phyloP scores from a whole-genome alignment of 371 early-diverging fungal species.

The Circinella umbellata region DNA sequence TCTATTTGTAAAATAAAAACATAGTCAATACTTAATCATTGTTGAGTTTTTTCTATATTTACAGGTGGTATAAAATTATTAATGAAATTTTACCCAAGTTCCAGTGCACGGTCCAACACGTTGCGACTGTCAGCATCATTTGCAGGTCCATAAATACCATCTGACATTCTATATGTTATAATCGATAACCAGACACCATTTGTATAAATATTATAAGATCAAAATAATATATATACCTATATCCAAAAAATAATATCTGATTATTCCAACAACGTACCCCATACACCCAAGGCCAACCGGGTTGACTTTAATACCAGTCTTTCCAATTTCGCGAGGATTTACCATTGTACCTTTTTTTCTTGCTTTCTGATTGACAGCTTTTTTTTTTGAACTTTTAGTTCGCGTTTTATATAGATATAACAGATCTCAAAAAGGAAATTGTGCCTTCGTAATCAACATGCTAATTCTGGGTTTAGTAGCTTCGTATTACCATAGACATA shows the following conservation, averaged over 20 bases:
- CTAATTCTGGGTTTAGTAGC: no score
- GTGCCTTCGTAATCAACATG: no score
- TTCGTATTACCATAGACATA: no score
- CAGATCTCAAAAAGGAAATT: no score
- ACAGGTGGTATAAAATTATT: no score
- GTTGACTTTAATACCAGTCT: background rate
- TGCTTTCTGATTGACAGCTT: no score
- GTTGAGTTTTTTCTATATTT: no score
- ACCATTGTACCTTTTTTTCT: background rate
- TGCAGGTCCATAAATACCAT: background rate
- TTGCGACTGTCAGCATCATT: background rate
- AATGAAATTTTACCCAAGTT: background rate
- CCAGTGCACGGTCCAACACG: background rate
- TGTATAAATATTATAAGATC: background rate
- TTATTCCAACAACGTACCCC: background rate
- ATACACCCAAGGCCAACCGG: background rate
- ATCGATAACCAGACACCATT: background rate
- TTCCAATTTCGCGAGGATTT: background rate
- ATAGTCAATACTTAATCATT: no score
- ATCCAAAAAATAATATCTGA: no score
- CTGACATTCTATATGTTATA: background rate
- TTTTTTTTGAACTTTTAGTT: no score
- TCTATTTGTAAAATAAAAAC: conserved; percentile 1
- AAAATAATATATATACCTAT: background rate
- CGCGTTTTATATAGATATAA: no score